Conservation (phyloP, 1,284 basidiomycete species). For the Ceratobasidium sp. region DNA sequence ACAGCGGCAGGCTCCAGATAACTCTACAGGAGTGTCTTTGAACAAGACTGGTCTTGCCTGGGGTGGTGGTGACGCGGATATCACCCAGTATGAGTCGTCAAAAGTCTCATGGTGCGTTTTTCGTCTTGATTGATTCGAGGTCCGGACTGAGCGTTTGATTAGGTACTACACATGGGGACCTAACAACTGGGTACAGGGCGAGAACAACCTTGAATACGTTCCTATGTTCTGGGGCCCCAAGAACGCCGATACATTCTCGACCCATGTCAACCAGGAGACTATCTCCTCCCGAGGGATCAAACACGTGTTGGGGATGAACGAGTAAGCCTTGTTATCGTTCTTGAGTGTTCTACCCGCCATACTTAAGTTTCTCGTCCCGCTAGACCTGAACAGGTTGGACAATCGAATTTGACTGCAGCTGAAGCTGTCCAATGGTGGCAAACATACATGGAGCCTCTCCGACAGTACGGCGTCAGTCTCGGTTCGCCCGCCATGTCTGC, state of each 20-base stretch:
- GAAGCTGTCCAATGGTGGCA: conserved; percentile 51
- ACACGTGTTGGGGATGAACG: conserved; percentile 55
- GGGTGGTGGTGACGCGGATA: conserved; percentile 36
- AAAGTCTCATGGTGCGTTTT: conserved; percentile 37
- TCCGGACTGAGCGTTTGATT: neutral
- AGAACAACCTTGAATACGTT: conserved; percentile 50
- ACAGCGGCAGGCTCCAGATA: conserved; percentile 11
- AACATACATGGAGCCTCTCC: conserved; percentile 48
- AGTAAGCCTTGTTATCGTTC: conserved; percentile 47
- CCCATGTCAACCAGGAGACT: conserved; percentile 52
- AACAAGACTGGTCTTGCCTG: conserved; percentile 37
- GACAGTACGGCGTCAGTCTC: conserved; percentile 52
- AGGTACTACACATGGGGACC: conserved; percentile 46
- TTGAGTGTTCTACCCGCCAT: too few species aligned
- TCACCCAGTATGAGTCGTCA: conserved; percentile 32
- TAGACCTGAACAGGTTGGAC: conserved; percentile 36
- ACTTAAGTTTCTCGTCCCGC: too few species aligned
- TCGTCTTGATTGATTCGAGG: neutral
- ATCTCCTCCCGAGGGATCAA: conserved; percentile 50
- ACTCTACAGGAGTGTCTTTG: neutral
- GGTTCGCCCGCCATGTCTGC: conserved; percentile 59
- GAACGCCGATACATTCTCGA: conserved; percentile 52
- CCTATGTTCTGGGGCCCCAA: conserved; percentile 57
- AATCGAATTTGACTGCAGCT: conserved; percentile 40
- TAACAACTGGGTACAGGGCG: conserved; percentile 36